phyloP scores from a whole-genome alignment of 108 stramenopile genomes.

The Fistulifera solaris region DNA sequence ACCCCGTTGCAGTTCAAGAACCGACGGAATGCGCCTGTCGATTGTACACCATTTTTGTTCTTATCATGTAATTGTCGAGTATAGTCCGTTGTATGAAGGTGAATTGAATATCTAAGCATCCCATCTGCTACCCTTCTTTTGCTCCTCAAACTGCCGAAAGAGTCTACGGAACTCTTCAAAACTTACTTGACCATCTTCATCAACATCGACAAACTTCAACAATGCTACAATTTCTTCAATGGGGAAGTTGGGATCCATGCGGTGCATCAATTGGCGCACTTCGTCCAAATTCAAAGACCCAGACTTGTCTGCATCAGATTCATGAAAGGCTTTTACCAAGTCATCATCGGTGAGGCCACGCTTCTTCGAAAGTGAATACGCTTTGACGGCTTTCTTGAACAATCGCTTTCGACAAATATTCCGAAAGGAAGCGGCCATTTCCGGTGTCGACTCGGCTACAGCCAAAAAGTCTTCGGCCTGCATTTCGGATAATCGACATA shows the following conservation, averaged over 20 bases:
- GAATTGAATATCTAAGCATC: too few species aligned
- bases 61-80: too few species aligned
- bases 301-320: constrained; percentile 40
- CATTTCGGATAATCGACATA: constrained; percentile 58
- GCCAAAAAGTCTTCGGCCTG: constrained; percentile 49
- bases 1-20: too few species aligned
- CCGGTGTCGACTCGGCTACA: constrained; percentile 45
- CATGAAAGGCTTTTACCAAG: constrained; percentile 50
- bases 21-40: too few species aligned
- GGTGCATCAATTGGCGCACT: constrained; percentile 35
- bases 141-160: constrained; percentile 46
- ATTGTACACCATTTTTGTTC: too few species aligned
- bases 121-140: constrained; percentile 19
- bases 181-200: constrained; percentile 47
- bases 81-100: too few species aligned
- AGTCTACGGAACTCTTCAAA: constrained; percentile 38
- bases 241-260: constrained; percentile 37
- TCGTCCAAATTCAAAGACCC: constrained; percentile 49
- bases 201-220: constrained; percentile 53
- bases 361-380: constrained; percentile 42
- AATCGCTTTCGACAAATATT: constrained; percentile 58
- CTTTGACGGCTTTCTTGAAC: constrained; percentile 55
- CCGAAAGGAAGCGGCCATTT: constrained; percentile 28
- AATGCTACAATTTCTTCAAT: constrained; percentile 44
- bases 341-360: constrained; percentile 42